Evolutionary conservation across 495 filamentous ascomycete genomes (phyloP).

Genomic region (Amphirosellinia nigrospora): DNA sequence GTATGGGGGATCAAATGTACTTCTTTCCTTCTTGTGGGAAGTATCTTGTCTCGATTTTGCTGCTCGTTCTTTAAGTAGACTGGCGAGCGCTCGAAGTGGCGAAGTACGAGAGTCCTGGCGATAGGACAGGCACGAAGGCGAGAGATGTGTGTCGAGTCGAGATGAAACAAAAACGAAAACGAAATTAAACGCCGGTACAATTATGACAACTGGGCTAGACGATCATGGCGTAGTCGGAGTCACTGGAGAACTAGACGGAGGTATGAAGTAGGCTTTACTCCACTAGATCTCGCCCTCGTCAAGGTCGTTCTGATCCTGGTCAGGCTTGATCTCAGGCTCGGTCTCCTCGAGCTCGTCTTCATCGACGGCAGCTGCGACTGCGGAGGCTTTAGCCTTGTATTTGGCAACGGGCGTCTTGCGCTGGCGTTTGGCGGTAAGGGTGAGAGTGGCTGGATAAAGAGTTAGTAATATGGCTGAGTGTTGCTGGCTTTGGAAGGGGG

Average conservation of each 20-base stretch:
- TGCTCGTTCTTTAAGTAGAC: not conserved
- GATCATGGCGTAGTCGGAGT: not conserved
- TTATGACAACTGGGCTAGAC: no score
- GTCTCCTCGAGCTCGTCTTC: not conserved
- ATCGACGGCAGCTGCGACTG: not conserved
- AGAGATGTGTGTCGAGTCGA: not conserved
- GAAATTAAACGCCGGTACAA: no score
- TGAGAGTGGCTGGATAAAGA: not conserved
- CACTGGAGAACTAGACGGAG: not conserved
- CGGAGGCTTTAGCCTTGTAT: not conserved
- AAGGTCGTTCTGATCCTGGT: not conserved
- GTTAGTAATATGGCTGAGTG: not conserved
- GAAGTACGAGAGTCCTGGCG: not conserved
- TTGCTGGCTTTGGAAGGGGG: no score
- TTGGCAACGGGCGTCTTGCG: not conserved
- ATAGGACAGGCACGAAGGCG: not conserved
- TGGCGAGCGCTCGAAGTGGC: not conserved
- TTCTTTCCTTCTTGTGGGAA: not conserved
- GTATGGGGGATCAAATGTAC: not conserved
- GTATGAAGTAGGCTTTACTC: not conserved
- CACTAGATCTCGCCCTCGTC: not conserved
- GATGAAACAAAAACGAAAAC: not conserved
- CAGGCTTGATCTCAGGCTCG: not conserved
- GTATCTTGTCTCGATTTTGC: not conserved
- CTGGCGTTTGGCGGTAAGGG: conserved; percentile 12